phyloP scores from a whole-genome alignment of 2,329 filamentous ascomycete genomes.

The Colletotrichum nymphaeae region DNA sequence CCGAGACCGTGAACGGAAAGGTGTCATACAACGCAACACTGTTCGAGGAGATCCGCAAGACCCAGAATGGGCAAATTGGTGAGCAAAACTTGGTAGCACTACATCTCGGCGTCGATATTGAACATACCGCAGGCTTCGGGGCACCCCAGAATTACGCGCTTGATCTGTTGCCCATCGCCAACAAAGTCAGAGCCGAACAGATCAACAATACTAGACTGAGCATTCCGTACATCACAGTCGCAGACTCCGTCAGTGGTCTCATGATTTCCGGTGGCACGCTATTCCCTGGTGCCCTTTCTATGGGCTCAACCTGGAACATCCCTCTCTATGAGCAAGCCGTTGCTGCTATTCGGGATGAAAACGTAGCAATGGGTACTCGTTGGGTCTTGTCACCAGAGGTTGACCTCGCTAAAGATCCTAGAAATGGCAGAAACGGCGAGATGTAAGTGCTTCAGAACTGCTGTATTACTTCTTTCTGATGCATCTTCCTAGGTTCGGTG shows the following conservation, averaged over 20 bases:
- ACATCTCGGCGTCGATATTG: too few relatives aligned
- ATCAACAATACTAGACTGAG: slow-evolving; percentile 36
- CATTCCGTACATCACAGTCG: slow-evolving; percentile 41
- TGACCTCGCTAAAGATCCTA: slow-evolving; percentile 46
- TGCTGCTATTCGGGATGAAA: slow-evolving; percentile 45
- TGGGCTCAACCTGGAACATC: slow-evolving; percentile 45
- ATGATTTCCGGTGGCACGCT: slow-evolving; percentile 45
- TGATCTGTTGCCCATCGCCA: slow-evolving; percentile 42
- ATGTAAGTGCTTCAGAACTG: slow-evolving; percentile 30
- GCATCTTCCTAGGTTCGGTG: slow-evolving; percentile 41
- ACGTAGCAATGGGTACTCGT: slow-evolving; percentile 43
- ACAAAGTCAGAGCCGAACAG: slow-evolving; percentile 39
- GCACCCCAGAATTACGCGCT: slow-evolving; percentile 43
- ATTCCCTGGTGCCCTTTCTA: slow-evolving; percentile 44
- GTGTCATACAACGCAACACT: slow-evolving; percentile 10
- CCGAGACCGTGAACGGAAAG: slow-evolving; percentile 12
- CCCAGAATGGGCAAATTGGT: slow-evolving; percentile 32
- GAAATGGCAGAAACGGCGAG: slow-evolving; percentile 40
- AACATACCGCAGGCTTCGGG: slow-evolving; percentile 39
- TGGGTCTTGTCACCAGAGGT: slow-evolving; percentile 49
- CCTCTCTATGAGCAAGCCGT: slow-evolving; percentile 43
- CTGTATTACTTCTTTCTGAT: background rate
- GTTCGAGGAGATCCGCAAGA: slow-evolving; percentile 22
- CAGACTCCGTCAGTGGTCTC: slow-evolving; percentile 45
- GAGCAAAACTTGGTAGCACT: background rate